Conservation (phyloP, 352 stramenopile species). For the Phytopythium delawarense region DNA sequence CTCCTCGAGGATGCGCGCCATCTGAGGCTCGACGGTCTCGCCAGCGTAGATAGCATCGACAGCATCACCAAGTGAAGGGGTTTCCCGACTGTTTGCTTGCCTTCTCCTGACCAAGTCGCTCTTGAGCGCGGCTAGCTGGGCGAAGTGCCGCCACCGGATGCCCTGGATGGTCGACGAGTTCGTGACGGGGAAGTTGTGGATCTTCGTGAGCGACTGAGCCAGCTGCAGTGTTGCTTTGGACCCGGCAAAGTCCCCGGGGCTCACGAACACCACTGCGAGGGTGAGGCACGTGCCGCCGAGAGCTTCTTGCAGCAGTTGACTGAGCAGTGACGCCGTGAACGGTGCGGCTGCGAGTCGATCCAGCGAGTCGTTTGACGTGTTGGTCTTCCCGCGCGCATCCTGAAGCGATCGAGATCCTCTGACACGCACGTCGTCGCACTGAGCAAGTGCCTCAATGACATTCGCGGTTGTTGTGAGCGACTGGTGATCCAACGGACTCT, state of each 20-base stretch:
- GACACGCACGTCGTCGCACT: background rate
- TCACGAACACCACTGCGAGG: conserved; percentile 36
- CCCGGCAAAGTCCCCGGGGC: conserved; percentile 29
- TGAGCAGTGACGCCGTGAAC: conserved; percentile 32
- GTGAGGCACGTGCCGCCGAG: conserved; percentile 54
- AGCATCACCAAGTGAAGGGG: background rate
- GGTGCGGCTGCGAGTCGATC: conserved; percentile 2
- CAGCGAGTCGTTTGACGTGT: background rate
- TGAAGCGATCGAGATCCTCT: background rate
- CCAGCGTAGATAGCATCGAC: conserved; percentile 21
- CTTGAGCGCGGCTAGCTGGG: background rate
- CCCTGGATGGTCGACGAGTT: conserved; percentile 57
- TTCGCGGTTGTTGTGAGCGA: conserved; percentile 39
- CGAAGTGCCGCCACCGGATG: conserved; percentile 24
- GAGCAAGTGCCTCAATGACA: conserved; percentile 19
- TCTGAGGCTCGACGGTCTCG: conserved; percentile 14
- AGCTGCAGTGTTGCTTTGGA: conserved; percentile 39
- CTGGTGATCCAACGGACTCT: conserved; percentile 56
- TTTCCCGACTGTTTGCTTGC: background rate
- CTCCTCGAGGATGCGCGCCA: conserved; percentile 33
- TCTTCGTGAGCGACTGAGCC: conserved; percentile 17
- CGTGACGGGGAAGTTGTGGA: conserved; percentile 46
- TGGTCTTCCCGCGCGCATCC: background rate
- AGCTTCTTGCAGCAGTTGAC: conserved; percentile 36
- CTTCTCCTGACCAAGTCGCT: background rate